A percentile compares a stretch with the other conserved stretches of the same genome.
phyloP scores from a whole-genome alignment of 768 basidiomycete species.

The Candolleomyces efflorescens region DNA sequence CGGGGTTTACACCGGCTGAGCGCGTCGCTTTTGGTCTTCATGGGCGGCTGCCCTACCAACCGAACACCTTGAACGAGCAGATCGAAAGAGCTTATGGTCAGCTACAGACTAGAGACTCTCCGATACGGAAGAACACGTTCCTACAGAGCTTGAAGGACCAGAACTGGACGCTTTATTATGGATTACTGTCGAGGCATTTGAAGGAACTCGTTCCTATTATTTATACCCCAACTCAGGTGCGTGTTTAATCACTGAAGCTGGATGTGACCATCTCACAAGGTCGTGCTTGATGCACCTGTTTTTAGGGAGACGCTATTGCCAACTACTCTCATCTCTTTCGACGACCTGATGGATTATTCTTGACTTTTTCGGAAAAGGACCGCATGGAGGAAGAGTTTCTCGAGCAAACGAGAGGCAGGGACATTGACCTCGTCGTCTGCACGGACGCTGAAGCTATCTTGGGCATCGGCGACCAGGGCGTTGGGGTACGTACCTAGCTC shows the following conservation, averaged over 20 bases:
- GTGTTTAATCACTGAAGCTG: conserved; percentile 8
- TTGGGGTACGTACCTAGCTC: conserved; percentile 42
- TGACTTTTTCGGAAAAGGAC: conserved; percentile 57
- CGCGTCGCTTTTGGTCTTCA: conserved; percentile 62
- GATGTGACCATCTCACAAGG: background rate
- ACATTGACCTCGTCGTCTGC: conserved; percentile 77
- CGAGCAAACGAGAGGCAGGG: conserved; percentile 53
- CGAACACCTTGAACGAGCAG: conserved; percentile 73
- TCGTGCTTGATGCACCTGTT: background rate
- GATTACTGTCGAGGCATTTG: conserved; percentile 54
- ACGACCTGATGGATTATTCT: conserved; percentile 71
- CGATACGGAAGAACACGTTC: conserved; percentile 67
- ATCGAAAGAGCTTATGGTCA: conserved; percentile 71
- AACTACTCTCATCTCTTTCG: conserved; percentile 84
- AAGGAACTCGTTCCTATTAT: conserved; percentile 66
- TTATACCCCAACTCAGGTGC: conserved; percentile 78
- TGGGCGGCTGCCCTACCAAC: conserved; percentile 45
- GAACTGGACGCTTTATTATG: conserved; percentile 81
- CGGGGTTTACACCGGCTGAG: conserved; percentile 66
- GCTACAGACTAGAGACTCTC: conserved; percentile 29
- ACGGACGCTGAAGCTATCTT: conserved; percentile 86
- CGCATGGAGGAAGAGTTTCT: conserved; percentile 76
- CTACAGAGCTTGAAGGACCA: conserved; percentile 72
- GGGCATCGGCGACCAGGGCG: conserved; percentile 64
- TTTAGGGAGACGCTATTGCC: conserved; percentile 73